Evolutionary conservation across 2,329 filamentous ascomycete genomes (phyloP), one percentile per base, ranked within the genome.

Genomic region (Stachybotrys echinatus): DNA sequence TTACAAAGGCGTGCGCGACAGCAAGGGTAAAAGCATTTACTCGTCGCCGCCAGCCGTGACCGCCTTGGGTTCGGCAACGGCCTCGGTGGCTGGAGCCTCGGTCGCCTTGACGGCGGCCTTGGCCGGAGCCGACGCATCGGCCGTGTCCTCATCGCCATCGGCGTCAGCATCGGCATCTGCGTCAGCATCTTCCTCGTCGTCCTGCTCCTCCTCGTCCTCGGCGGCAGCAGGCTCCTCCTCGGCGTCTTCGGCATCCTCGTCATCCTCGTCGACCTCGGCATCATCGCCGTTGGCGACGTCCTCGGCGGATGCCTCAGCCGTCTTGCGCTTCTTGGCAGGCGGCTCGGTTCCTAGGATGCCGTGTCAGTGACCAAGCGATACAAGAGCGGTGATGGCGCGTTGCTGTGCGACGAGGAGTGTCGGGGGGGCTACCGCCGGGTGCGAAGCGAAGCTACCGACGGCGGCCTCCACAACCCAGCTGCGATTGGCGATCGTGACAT

Each of bases 291-390:
- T 68, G 42, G 61, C 52, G 14, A 57, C 61, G 42, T 60, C 61
- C 44, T 62, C 61, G 19, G 53, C 61, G 20, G 62, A 57, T 22
- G 62, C 63, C 21, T 65, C 58, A 50, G 58, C 64, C 22, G 73
- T 76, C 72, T 77, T 79, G 58, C 69, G 71, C 67, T 77, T 78
- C 69, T 79, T 79, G 50, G 71, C 71, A 37, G 76, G 76, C 45
- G 73, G 74, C 48, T 69, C 68, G 52, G 68, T 62, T 48, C 64
- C 66, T 72, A 54, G 10, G 23, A 2, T 7, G 12, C 12, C 19
- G 19, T 37, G 44, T 46, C 46, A 42, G 45, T 34, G 37, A 45
- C 46, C 5, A 44, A 12, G n/a, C 19, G 14, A 34, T 34, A 14
- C 27, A 34, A 34, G 2, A 34, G 10, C 10, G 27, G 27, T 5